Evolutionary conservation across 768 basidiomycete genomes (phyloP).

Genomic region (Boletus sp.): DNA sequence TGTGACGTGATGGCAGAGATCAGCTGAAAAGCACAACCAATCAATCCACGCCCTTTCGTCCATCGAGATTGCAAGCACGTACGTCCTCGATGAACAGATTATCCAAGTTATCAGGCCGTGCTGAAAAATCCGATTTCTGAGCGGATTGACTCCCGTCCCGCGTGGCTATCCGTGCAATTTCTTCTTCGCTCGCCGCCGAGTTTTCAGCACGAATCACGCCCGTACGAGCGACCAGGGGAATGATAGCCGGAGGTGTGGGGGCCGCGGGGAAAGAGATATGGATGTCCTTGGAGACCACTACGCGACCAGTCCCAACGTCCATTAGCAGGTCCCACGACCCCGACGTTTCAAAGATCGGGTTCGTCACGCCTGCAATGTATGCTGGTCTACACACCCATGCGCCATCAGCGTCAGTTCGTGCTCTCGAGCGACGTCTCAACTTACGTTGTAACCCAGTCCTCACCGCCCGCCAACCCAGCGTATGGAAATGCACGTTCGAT

Average conservation of each 20-base stretch:
- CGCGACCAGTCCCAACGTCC: conserved; percentile 83
- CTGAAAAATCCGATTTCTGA: conserved; percentile 51
- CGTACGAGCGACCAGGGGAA: conserved; percentile 50
- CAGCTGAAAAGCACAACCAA: conserved; percentile 43
- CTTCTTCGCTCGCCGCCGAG: conserved; percentile 65
- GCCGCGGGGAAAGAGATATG: conserved; percentile 51
- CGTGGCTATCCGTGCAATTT: conserved; percentile 54
- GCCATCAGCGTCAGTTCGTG: conserved; percentile 2
- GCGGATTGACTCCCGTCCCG: conserved; percentile 51
- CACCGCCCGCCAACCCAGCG: conserved; percentile 82
- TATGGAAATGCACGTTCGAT: conserved; percentile 94
- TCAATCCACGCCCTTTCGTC: background rate
- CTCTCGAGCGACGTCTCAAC: conserved; percentile 27
- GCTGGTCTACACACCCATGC: conserved; percentile 58
- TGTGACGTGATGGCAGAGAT: conserved; percentile 85
- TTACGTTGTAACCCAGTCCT: conserved; percentile 88
- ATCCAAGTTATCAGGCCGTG: conserved; percentile 65
- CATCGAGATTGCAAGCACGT: conserved; percentile 27
- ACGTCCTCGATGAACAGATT: conserved; percentile 94
- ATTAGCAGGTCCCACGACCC: conserved; percentile 92
- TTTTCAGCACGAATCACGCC: conserved; percentile 66
- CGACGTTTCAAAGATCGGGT: conserved; percentile 90
- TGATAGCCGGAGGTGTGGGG: conserved; percentile 39
- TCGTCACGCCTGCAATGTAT: conserved; percentile 96
- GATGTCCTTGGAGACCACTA: conserved; percentile 88